These are phyloP conservation scores for Dendrobium nobile DNA, from an alignment of 106 monocot genomes.

Conservation along the genomic window DNA sequence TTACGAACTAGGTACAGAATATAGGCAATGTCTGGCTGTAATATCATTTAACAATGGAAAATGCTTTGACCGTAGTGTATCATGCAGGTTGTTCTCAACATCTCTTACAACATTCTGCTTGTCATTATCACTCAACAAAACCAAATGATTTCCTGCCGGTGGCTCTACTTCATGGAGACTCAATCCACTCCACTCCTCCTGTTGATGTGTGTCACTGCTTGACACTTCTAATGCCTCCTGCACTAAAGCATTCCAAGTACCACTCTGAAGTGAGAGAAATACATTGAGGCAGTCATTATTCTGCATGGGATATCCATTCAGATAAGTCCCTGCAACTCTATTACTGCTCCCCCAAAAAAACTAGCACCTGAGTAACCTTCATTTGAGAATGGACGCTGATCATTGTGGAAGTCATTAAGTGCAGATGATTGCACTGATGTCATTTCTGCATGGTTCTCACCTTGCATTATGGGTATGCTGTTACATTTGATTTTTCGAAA, in stretches of 20 bases:
- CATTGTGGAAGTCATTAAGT: constrained; percentile 34
- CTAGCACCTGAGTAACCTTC: constrained; percentile 18
- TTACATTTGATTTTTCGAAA: constrained; percentile 13
- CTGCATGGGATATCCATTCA: constrained; percentile 32
- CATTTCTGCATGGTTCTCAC: constrained; percentile 19
- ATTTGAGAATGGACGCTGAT: constrained; percentile 14
- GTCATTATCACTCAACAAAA: constrained; percentile 16
- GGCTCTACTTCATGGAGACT: constrained; percentile 46
- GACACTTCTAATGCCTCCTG: constrained; percentile 82
- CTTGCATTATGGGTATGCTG: constrained; percentile 16
- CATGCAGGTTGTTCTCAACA: constrained; percentile 22
- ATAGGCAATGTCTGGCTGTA: constrained; percentile 20
- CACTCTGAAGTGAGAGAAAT: constrained; percentile 67
- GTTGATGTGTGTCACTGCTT: constrained; percentile 63
- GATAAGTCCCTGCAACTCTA: constrained; percentile 13
- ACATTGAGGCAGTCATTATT: constrained; percentile 36
- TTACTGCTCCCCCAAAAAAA: constrained; percentile 14
- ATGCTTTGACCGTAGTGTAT: constrained; percentile 31
- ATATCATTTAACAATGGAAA: constrained; percentile 31
- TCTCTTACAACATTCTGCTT: constrained; percentile 26
- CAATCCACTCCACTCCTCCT: constrained; percentile 82
- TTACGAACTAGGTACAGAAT: constrained; percentile 21
- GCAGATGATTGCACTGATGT: constrained; percentile 18
- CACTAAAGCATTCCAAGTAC: constrained; percentile 98
- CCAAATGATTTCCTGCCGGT: constrained; percentile 22